phyloP scores from a whole-genome alignment of 1,284 basidiomycete species.

The Irpex sp. region DNA sequence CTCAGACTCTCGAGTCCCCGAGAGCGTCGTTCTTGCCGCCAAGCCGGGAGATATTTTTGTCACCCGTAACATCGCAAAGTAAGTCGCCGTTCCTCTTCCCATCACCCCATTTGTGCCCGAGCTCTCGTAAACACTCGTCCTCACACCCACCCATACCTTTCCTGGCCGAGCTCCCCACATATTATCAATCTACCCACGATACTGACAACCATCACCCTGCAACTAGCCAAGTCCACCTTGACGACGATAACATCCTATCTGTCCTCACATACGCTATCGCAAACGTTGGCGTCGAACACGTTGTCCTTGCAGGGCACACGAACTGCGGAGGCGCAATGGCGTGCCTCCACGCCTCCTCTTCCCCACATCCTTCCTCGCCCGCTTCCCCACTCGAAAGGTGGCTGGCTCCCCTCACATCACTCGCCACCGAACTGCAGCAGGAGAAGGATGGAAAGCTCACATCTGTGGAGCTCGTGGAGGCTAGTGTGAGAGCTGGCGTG shows the following conservation, averaged over 20 bases:
- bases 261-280: constrained; percentile 83
- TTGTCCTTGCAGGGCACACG: constrained; percentile 81
- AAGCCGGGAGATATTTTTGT: constrained; percentile 71
- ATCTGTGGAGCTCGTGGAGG: constrained; percentile 51
- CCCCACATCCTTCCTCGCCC: constrained; percentile 18
- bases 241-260: constrained; percentile 77
- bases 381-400: constrained; percentile 63
- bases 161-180: neutral
- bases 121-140: constrained; percentile 23
- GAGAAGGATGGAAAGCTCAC: neutral
- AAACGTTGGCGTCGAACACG: constrained; percentile 78
- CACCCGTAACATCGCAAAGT: constrained; percentile 67
- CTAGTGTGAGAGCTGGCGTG: constrained; percentile 79
- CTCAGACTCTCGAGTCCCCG: constrained; percentile 66
- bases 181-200: neutral
- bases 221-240: constrained; percentile 70
- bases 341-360: constrained; percentile 36
- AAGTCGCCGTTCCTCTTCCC: constrained; percentile 20
- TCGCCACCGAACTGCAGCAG: constrained; percentile 40
- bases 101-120: neutral
- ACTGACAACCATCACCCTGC: neutral
- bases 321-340: constrained; percentile 78
- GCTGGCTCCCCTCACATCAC: constrained; percentile 66
- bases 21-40: constrained; percentile 48
- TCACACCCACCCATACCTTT: neutral